These are phyloP conservation scores for Cyanidioschyzon merolae DNA, from an alignment of 23 red algal species.

Conservation along the genomic window DNA sequence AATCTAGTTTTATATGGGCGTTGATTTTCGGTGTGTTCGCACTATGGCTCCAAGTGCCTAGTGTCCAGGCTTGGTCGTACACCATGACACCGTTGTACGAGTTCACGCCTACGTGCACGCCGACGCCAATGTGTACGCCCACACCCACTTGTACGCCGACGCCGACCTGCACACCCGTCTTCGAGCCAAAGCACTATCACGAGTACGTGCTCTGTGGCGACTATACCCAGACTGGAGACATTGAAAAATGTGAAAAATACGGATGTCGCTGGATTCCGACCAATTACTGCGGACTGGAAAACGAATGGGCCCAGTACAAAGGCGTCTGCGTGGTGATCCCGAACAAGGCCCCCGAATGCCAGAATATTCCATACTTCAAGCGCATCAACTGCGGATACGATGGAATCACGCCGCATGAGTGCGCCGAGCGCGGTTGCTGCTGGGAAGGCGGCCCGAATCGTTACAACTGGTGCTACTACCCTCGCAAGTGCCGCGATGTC, in stretches of 20 bases:
- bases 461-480: constrained; percentile 15
- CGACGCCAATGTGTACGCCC: not conserved
- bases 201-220: constrained; percentile 8
- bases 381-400: constrained; percentile 15
- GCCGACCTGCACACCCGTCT: not conserved
- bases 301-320: constrained; percentile 2
- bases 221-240: not conserved
- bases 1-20: too few species aligned
- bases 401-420: constrained; percentile 7
- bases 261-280: constrained; percentile 3
- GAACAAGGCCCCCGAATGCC: constrained; percentile 9
- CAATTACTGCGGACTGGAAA: not conserved
- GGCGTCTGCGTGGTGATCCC: constrained; percentile 13
- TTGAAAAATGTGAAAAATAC: constrained; percentile 4
- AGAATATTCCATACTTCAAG: constrained; percentile 5
- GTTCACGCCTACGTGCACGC: not conserved
- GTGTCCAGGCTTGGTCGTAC: not conserved
- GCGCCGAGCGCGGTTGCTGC: constrained; percentile 3
- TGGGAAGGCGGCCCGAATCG: constrained; percentile 3
- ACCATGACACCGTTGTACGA: not conserved
- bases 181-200: not conserved
- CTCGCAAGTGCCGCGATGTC: not conserved
- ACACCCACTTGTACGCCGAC: constrained; percentile 6
- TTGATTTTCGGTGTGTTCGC: too few species aligned
- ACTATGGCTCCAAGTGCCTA: too few species aligned